Evolutionary conservation across 495 filamentous ascomycete species (phyloP).

Genomic region (Cairneyella variabilis): DNA sequence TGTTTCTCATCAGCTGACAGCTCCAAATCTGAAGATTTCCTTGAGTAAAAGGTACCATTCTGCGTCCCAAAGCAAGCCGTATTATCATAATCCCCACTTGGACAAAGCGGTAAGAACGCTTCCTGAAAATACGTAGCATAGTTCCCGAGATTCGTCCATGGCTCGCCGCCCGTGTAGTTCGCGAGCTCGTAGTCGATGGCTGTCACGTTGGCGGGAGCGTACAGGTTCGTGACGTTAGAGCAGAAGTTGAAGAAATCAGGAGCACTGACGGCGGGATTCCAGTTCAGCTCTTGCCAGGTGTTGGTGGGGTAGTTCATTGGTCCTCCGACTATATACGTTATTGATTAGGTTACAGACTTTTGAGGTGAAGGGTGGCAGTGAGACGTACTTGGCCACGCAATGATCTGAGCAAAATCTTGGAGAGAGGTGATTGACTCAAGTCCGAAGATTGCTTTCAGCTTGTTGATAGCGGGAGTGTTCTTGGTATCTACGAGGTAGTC

Average conservation of each 20-base stretch:
- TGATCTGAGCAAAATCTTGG: slow-evolving; percentile 42
- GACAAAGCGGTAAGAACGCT: slow-evolving; percentile 36
- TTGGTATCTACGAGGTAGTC: slow-evolving; percentile 34
- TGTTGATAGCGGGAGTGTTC: slow-evolving; percentile 30
- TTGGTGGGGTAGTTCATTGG: slow-evolving; percentile 43
- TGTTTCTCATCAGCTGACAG: no score
- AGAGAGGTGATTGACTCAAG: slow-evolving; percentile 35
- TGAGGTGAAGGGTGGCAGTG: not conserved
- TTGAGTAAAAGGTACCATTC: slow-evolving; percentile 27
- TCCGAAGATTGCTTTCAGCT: slow-evolving; percentile 41
- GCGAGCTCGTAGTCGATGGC: slow-evolving; percentile 37
- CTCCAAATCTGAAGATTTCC: no score
- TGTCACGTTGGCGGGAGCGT: slow-evolving; percentile 37
- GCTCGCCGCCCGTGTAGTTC: slow-evolving; percentile 41
- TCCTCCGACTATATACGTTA: slow-evolving; percentile 30
- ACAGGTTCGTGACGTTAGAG: slow-evolving; percentile 42
- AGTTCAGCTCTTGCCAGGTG: slow-evolving; percentile 49
- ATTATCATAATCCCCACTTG: slow-evolving; percentile 36
- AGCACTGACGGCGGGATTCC: slow-evolving; percentile 30
- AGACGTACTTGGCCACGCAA: slow-evolving; percentile 32
- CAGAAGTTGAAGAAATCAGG: slow-evolving; percentile 47
- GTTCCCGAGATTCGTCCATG: slow-evolving; percentile 44
- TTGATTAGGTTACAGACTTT: not conserved
- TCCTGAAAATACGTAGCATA: slow-evolving; percentile 45
- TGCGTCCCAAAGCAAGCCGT: slow-evolving; percentile 42